These are phyloP conservation scores for Salvia rosmarinus DNA, from an alignment of 257 asterid genomes.

Conservation along the genomic window DNA sequence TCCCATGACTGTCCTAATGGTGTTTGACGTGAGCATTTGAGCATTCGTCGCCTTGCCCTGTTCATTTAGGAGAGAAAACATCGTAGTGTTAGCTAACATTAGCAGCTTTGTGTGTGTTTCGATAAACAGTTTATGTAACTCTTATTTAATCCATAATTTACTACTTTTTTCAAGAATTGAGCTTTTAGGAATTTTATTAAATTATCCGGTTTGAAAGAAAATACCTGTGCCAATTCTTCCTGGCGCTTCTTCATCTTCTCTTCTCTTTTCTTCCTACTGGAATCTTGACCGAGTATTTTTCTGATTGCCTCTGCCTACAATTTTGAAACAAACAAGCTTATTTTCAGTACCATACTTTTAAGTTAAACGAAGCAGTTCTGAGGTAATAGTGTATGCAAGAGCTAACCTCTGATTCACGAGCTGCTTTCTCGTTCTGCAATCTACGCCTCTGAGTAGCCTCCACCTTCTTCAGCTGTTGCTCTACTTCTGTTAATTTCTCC, in stretches of 20 bases:
- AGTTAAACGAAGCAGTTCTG: background rate
- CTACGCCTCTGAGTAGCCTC: slow-evolving; percentile 95
- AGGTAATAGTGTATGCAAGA: slow-evolving; percentile 9
- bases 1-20: slow-evolving; percentile 77
- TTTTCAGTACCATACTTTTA: slow-evolving; percentile 12
- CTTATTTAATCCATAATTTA: too few relatives aligned
- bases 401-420: slow-evolving; percentile 90
- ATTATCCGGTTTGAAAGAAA: background rate
- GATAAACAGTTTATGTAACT: too few relatives aligned
- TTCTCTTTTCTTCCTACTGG: slow-evolving; percentile 92
- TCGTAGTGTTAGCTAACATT: slow-evolving; percentile 6
- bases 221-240: slow-evolving; percentile 94
- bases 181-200: too few relatives aligned
- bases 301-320: slow-evolving; percentile 83
- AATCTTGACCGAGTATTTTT: slow-evolving; percentile 95
- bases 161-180: too few relatives aligned
- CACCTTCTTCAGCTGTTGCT: slow-evolving; percentile 86
- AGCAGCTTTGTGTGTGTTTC: background rate
- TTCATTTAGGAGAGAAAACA: background rate
- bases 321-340: slow-evolving; percentile 22
- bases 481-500: slow-evolving; percentile 83
- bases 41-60: slow-evolving; percentile 77
- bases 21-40: slow-evolving; percentile 67
- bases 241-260: slow-evolving; percentile 88
- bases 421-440: slow-evolving; percentile 91